phyloP scores from a whole-genome alignment of 179 eudicot species.

The Camellia oleifera region DNA sequence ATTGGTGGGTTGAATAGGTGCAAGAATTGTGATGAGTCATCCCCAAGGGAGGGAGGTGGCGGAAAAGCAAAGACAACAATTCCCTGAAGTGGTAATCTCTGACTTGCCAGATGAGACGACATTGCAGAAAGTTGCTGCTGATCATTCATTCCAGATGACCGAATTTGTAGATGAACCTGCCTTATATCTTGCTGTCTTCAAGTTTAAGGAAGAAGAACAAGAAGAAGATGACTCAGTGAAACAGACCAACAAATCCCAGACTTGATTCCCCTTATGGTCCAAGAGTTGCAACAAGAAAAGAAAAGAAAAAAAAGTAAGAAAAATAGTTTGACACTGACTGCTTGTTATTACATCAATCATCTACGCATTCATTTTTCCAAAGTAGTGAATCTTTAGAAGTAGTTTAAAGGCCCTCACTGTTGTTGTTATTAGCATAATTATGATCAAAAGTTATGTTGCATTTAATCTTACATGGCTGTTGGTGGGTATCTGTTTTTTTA shows the following conservation, averaged over 20 bases:
- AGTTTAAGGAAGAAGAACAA: conserved; percentile 5
- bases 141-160: conserved; percentile 24
- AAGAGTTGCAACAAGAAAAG: background rate
- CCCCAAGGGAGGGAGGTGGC: conserved; percentile 61
- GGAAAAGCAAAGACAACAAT: conserved; percentile 50
- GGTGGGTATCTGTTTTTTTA: too few species aligned
- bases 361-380: too few species aligned
- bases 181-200: conserved; percentile 26
- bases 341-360: too few species aligned
- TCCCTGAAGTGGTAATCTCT: conserved; percentile 62
- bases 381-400: too few species aligned
- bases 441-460: too few species aligned
- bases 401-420: too few species aligned
- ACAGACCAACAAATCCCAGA: background rate
- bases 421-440: too few species aligned
- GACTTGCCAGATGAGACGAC: conserved; percentile 55
- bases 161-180: conserved; percentile 22
- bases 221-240: background rate
- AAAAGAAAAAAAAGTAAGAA: too few species aligned
- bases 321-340: too few species aligned
- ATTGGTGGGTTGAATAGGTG: conserved; percentile 44
- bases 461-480: too few species aligned
- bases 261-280: background rate
- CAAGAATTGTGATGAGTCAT: conserved; percentile 90
- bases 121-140: conserved; percentile 52